A percentile compares a stretch with the other conserved stretches of the same genome.
Conservation (phyloP, 1,139 yeast genomes). For the Nematodospora anomalae region DNA sequence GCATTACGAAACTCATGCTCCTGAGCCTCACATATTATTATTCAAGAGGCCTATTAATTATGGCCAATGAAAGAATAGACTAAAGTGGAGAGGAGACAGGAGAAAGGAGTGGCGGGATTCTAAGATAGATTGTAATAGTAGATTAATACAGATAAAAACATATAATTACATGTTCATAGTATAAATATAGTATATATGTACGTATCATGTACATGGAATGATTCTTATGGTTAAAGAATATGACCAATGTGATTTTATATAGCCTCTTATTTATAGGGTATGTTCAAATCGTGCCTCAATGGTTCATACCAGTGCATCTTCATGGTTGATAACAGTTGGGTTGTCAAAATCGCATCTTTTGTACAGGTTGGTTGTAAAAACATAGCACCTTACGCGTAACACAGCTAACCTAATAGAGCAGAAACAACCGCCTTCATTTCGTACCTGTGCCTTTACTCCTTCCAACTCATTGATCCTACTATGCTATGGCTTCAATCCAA, state of each 20-base stretch:
- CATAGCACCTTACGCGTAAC: background rate
- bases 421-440: no score
- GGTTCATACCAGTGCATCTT: no score
- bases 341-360: no score
- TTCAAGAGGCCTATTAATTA: constrained; percentile 68
- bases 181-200: no score
- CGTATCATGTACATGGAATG: background rate
- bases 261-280: no score
- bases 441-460: no score
- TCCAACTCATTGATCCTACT: background rate
- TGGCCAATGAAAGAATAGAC: constrained; percentile 17
- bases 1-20: constrained; percentile 97
- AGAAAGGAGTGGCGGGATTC: background rate
- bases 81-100: background rate
- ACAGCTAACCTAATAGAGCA: background rate
- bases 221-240: no score
- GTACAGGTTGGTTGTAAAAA: background rate
- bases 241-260: no score
- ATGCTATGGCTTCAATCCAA: constrained; percentile 13
- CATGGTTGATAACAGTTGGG: background rate
- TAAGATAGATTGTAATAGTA: background rate
- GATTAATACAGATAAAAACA: background rate
- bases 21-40: constrained; percentile 94
- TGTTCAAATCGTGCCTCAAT: no score
- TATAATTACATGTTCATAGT: background rate